These are phyloP conservation scores for Aphanomyces invadans DNA, from an alignment of 352 stramenopile species.

Conservation along the genomic window DNA sequence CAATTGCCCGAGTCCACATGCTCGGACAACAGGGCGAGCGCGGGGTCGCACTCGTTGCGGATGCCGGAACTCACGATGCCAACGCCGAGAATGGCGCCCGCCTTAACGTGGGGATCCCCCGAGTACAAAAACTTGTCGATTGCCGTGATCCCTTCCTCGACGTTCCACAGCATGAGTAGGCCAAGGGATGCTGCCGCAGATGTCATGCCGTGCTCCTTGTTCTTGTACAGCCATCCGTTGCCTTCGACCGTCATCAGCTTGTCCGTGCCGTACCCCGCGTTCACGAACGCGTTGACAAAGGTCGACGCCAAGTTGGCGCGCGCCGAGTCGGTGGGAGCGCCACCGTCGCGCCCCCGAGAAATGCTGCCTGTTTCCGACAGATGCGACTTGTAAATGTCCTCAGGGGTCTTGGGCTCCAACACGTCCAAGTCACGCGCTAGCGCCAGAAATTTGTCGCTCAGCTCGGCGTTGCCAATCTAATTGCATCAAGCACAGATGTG, in stretches of 20 bases:
- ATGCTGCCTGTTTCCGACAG: conserved; percentile 92
- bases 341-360: conserved; percentile 55
- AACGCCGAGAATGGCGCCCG: conserved; percentile 95
- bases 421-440: conserved; percentile 97
- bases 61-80: conserved; percentile 92
- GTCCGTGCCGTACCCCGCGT: conserved; percentile 96
- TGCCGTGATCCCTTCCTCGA: conserved; percentile 98
- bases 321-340: conserved; percentile 90
- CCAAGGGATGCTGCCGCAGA: conserved; percentile 95
- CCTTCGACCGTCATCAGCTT: conserved; percentile 91
- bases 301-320: conserved; percentile 97
- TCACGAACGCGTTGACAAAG: conserved; percentile 99
- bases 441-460: conserved; percentile 95
- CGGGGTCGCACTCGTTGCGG: conserved; percentile 96
- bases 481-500: conserved; percentile 45
- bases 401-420: conserved; percentile 93
- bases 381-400: conserved; percentile 99
- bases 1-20: conserved; percentile 94
- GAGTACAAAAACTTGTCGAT: conserved; percentile 99
- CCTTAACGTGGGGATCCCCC: conserved; percentile 97
- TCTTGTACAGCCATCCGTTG: conserved; percentile 99
- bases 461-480: conserved; percentile 92
- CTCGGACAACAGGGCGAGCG: conserved; percentile 94
- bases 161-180: conserved; percentile 99
- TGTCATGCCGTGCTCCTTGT: conserved; percentile 99